Evolutionary conservation across 352 stramenopile genomes (phyloP), one percentile per base, ranked within the genome.

Genomic region (Ophiocytium majus): DNA sequence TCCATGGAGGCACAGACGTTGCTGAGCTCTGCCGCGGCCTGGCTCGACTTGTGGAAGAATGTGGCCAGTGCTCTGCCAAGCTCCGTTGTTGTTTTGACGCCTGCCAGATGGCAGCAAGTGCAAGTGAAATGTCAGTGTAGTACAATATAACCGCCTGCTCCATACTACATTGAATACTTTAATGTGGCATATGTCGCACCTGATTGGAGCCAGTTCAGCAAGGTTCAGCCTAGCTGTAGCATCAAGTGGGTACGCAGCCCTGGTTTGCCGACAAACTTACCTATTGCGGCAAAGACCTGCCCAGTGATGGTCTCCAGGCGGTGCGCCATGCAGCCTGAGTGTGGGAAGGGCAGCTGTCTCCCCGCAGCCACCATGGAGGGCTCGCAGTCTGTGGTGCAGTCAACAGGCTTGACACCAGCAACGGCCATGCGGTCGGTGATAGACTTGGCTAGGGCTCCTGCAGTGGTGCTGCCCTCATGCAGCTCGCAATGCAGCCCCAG

Each of bases 331-430:
- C 80, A 84, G 19, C 35, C 80, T 17, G 36, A 23, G 80, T 84
- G 80, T 19, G 36, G 49, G n/a, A 28, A 75, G 36, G n/a, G 28
- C 19, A 84, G 33, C 33, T 79, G 57, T 50, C 80, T 50, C 31
- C 80, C 80, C 31, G 64, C 37, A 31, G 76, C 79, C 33, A 84
- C 80, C 80, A 84, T 84, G 23, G 80, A 76, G 17, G 80, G 80
- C 35, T 84, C 63, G 43, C 34, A 84, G 36, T 76, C n/a, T 10
- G 63, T 79, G 63, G 80, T 84, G 35, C 50, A 31, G 43, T 57
- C 14, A 14, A 57, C 5, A 57, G 43, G 43, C 5, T 14, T 57
- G 43, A 57, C 14, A 57, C 43, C 43, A 57, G 14, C 43, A 57
- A 14, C 5, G 14, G 43, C 43, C 5, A 14, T 14, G 14, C 5